These are phyloP conservation scores for Eucalyptus brandiana DNA, from an alignment of 345 rosid species.

Conservation along the genomic window DNA sequence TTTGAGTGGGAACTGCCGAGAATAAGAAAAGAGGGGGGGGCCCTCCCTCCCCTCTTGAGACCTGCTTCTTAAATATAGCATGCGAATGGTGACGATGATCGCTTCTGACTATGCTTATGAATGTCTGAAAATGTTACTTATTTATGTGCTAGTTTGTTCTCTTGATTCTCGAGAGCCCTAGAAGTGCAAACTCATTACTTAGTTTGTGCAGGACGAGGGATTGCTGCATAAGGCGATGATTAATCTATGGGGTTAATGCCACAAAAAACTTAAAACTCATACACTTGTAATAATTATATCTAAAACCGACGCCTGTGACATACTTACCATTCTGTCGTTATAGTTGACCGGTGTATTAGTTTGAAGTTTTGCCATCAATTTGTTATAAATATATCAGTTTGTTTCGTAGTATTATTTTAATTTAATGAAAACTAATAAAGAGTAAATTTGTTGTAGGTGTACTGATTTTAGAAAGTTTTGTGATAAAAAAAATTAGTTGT, in stretches of 20 bases:
- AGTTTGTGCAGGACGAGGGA: not conserved
- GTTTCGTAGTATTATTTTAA: no score
- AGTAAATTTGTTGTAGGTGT: no score
- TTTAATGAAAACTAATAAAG: no score
- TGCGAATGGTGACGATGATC: not conserved
- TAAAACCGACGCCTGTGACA: fast-evolving
- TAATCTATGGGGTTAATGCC: no score
- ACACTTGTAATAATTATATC: no score
- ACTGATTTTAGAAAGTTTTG: no score
- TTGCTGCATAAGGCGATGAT: not conserved
- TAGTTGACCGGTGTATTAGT: fast-evolving
- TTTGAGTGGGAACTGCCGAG: not conserved
- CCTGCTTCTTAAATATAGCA: not conserved
- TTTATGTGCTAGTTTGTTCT: not conserved
- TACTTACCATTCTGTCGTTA: fast-evolving
- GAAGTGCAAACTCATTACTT: not conserved
- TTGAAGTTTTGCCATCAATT: no score
- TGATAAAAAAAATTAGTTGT: no score
- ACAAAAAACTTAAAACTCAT: no score
- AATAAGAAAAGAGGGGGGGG: not conserved
- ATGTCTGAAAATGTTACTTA: not conserved
- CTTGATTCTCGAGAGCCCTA: not conserved
- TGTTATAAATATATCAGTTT: no score
- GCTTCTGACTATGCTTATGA: not conserved
- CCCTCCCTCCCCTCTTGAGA: not conserved